phyloP scores from a whole-genome alignment of 1,284 basidiomycete genomes.

The Marasmius fiardii region DNA sequence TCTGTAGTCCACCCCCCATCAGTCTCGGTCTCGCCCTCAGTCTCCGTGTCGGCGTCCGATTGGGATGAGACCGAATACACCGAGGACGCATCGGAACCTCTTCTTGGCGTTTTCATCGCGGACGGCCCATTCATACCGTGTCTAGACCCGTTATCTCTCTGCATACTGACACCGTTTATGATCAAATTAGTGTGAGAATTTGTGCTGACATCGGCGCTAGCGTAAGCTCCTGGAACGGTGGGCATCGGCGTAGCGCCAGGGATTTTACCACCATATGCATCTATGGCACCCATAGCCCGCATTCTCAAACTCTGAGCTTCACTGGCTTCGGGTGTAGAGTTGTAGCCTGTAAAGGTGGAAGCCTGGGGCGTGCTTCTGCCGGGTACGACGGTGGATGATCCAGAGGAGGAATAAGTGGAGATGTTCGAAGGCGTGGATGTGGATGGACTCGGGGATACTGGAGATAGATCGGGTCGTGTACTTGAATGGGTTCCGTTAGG shows the following conservation, averaged over 20 bases:
- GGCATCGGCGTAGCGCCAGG: conserved; percentile 22
- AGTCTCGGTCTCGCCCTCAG: conserved; percentile 39
- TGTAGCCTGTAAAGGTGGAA: neutral
- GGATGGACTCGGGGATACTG: neutral
- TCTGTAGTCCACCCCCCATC: conserved; percentile 59
- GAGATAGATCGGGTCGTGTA: neutral
- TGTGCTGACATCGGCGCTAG: neutral
- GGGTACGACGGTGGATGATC: neutral
- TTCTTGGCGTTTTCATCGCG: conserved; percentile 13
- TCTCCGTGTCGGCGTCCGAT: conserved; percentile 41
- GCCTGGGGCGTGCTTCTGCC: neutral
- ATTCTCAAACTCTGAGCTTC: conserved; percentile 18
- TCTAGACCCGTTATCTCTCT: neutral
- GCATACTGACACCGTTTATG: neutral
- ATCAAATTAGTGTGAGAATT: neutral
- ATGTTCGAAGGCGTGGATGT: conserved; percentile 8
- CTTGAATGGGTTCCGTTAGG: neutral
- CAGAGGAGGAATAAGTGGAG: conserved; percentile 9
- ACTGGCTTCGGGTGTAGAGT: neutral
- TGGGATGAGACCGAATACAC: conserved; percentile 13
- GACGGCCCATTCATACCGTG: neutral
- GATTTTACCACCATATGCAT: conserved; percentile 41
- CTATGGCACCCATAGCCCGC: conserved; percentile 52
- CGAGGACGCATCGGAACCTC: conserved; percentile 20
- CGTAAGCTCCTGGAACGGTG: neutral